These are phyloP conservation scores for Luffa aegyptiaca DNA, from an alignment of 306 rosid species.

Conservation along the genomic window DNA sequence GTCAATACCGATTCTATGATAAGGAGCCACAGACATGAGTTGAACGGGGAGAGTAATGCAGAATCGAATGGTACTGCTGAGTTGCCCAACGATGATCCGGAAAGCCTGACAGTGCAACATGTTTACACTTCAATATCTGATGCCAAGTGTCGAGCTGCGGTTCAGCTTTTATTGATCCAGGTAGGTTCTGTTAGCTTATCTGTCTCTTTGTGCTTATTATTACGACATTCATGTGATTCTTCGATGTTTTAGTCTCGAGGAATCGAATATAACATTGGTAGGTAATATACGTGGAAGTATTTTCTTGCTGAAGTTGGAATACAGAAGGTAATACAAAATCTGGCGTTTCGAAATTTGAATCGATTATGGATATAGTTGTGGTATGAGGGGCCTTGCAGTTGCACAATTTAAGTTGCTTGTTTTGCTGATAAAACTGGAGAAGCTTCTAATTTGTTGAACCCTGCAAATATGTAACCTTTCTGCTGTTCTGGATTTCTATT, in stretches of 20 bases:
- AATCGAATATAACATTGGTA: background rate
- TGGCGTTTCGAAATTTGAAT: background rate
- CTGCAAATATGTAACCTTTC: background rate
- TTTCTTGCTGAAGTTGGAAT: background rate
- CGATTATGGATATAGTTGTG: background rate
- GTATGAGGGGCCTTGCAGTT: background rate
- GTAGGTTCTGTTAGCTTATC: conserved; percentile 25
- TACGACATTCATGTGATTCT: background rate
- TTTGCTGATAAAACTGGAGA: background rate
- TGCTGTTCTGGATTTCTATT: background rate
- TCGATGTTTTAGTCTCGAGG: background rate
- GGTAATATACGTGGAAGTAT: background rate
- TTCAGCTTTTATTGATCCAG: conserved; percentile 93
- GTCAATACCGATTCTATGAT: conserved; percentile 23
- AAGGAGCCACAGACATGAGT: conserved; percentile 31
- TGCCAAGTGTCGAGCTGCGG: conserved; percentile 89
- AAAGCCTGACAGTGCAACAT: conserved; percentile 28
- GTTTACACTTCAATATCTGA: conserved; percentile 54
- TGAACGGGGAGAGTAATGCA: conserved; percentile 31
- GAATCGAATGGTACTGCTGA: conserved; percentile 45
- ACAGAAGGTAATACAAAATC: background rate
- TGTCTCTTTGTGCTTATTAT: background rate
- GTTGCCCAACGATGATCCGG: conserved; percentile 34
- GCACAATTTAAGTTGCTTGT: background rate
- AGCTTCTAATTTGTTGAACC: background rate